These are phyloP conservation scores for Solanum appendiculatum DNA, from an alignment of 257 asterid genomes.

Conservation along the genomic window DNA sequence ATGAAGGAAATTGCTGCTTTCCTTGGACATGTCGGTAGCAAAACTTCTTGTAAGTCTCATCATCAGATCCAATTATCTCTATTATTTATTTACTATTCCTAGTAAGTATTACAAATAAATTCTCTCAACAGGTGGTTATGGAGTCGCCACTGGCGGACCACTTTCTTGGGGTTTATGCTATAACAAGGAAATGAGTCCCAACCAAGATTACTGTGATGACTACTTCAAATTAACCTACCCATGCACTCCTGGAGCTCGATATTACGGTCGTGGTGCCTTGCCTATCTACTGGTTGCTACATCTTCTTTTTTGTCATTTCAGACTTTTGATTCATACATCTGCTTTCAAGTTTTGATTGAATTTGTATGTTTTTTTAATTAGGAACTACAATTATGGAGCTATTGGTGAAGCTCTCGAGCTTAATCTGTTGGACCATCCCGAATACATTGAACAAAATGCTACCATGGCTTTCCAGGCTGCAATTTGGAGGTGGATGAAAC, in stretches of 20 bases:
- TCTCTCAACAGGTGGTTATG: conserved; percentile 60
- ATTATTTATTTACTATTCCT: no score
- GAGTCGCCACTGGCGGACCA: conserved; percentile 96
- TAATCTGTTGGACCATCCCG: conserved; percentile 82
- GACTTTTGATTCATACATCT: not conserved
- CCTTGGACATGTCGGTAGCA: conserved; percentile 80
- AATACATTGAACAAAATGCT: conserved; percentile 86
- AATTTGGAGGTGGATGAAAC: conserved; percentile 80
- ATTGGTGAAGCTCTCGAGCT: conserved; percentile 56
- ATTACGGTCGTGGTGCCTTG: conserved; percentile 88
- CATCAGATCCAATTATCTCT: no score
- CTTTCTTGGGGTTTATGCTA: conserved; percentile 90
- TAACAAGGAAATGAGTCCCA: conserved; percentile 46
- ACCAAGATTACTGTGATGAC: conserved; percentile 28
- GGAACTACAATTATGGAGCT: conserved; percentile 74
- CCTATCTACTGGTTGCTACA: conserved; percentile 64
- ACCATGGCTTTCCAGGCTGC: conserved; percentile 87
- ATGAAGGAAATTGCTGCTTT: conserved; percentile 77
- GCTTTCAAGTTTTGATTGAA: not conserved
- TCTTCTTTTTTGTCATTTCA: no score
- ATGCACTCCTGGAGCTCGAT: conserved; percentile 73
- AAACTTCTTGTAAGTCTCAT: conserved; percentile 34
- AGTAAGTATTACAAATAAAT: no score
- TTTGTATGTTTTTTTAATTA: not conserved
- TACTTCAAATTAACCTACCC: conserved; percentile 36